Evolutionary conservation across 768 basidiomycete species (phyloP).

Genomic region (Suillus subluteus): DNA sequence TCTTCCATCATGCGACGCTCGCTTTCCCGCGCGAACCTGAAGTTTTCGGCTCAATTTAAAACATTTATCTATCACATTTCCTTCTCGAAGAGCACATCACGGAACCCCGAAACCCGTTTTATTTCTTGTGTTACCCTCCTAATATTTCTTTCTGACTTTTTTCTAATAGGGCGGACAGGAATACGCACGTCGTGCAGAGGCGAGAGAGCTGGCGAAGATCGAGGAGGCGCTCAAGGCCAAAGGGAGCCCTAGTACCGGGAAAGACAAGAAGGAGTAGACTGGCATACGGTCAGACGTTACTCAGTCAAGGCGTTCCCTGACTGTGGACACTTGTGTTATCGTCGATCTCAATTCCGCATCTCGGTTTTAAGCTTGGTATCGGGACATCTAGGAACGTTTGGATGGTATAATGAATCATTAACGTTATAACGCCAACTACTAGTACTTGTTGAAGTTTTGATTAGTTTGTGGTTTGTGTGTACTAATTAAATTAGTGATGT

Average conservation of each 20-base stretch:
- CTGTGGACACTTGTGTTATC: background rate
- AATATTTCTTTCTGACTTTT: conserved; percentile 15
- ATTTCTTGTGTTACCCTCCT: conserved; percentile 13
- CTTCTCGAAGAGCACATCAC: background rate
- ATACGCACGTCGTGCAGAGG: conserved; percentile 71
- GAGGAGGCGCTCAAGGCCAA: conserved; percentile 38
- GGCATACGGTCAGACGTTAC: conserved; percentile 4
- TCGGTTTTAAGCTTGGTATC: background rate
- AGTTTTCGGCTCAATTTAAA: conserved; percentile 2
- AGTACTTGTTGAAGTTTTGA: background rate
- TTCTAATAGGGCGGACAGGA: conserved; percentile 79
- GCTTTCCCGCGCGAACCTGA: conserved; percentile 19
- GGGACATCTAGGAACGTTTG: background rate
- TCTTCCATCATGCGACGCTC: conserved; percentile 18
- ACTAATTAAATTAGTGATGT: background rate
- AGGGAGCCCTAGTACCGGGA: conserved; percentile 22
- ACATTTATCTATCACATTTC: conserved; percentile 5
- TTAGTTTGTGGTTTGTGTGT: background rate
- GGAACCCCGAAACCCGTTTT: background rate
- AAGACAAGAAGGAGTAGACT: conserved; percentile 35
- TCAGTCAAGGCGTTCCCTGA: background rate
- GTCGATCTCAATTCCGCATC: background rate
- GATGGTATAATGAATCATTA: background rate
- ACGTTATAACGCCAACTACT: no score
- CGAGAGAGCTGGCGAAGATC: conserved; percentile 40